A percentile compares a stretch with the other conserved stretches of the same genome.
phyloP scores from a whole-genome alignment of 805 yeast genomes.

The Teunomyces kruisii region DNA sequence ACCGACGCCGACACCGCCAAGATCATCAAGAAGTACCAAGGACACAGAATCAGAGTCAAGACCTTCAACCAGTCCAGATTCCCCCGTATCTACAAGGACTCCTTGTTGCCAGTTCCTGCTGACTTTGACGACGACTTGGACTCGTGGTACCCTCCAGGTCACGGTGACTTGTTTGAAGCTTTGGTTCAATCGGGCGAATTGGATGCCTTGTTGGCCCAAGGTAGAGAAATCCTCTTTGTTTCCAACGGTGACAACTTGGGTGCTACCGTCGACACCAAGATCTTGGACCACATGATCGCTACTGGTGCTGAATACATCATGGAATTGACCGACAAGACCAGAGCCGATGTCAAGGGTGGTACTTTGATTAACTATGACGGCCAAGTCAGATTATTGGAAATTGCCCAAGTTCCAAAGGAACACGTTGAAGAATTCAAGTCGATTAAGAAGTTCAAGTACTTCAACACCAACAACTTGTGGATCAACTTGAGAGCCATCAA shows the following conservation, averaged over 20 bases:
- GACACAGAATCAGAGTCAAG: conserved; percentile 91
- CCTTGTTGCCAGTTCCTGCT: conserved; percentile 93
- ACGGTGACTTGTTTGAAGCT: conserved; percentile 95
- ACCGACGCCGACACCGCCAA: conserved; percentile 94
- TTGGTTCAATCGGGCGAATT: conserved; percentile 87
- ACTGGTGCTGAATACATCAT: conserved; percentile 91
- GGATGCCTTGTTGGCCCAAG: conserved; percentile 84
- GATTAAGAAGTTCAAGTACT: conserved; percentile 95
- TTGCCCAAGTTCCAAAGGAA: conserved; percentile 98
- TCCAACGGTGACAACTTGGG: conserved; percentile 98
- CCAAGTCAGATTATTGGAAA: conserved; percentile 88
- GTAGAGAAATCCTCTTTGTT: conserved; percentile 92
- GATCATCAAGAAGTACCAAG: conserved; percentile 93
- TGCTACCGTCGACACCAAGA: conserved; percentile 92
- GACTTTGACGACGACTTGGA: conserved; percentile 69
- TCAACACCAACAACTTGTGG: conserved; percentile 98
- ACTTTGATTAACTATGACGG: conserved; percentile 96
- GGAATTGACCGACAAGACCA: conserved; percentile 98
- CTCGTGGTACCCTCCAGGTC: conserved; percentile 99
- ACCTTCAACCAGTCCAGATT: conserved; percentile 97
- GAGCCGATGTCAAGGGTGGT: conserved; percentile 99
- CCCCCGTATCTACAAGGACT: conserved; percentile 94
- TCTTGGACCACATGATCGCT: conserved; percentile 89
- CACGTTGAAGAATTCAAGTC: conserved; percentile 98
- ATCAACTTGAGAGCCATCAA: conserved; percentile 92